Conservation (phyloP, 345 rosid genomes). For the Kandelia obovata region DNA sequence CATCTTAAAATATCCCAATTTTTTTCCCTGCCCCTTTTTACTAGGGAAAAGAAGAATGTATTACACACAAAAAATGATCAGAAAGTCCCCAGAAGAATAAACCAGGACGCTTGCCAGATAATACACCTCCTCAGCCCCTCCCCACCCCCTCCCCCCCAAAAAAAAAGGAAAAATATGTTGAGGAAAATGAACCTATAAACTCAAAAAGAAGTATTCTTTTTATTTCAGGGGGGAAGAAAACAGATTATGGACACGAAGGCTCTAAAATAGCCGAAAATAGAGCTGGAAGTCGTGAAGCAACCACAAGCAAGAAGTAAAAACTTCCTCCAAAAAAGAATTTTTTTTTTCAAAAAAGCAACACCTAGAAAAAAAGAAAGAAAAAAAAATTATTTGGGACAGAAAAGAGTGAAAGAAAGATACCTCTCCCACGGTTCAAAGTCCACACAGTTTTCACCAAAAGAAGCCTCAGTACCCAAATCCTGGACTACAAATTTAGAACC, state of each 20-base stretch:
- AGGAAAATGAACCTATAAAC: too few species aligned
- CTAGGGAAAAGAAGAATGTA: not conserved
- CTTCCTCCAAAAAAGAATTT: too few species aligned
- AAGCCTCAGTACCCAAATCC: conserved; percentile 33
- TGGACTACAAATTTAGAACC: conserved; percentile 1
- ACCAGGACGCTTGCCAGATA: too few species aligned
- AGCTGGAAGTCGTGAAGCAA: not conserved
- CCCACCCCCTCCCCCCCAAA: too few species aligned
- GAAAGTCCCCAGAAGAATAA: too few species aligned
- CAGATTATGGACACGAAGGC: not conserved
- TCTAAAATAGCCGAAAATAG: not conserved
- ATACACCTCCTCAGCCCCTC: too few species aligned
- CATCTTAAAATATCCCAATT: not conserved
- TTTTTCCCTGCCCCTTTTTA: not conserved
- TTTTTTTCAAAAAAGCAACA: not conserved
- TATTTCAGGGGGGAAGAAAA: not conserved
- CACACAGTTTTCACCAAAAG: conserved; percentile 48
- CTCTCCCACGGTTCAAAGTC: conserved; percentile 50
- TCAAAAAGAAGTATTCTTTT: too few species aligned
- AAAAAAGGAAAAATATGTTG: too few species aligned
- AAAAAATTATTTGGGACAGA: not conserved
- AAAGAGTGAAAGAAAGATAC: conserved; percentile 16
- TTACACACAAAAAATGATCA: too few species aligned
- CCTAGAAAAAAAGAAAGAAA: not conserved
- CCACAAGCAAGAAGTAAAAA: not conserved